Percentiles rank a stretch among this genome's conserved stretches.
phyloP scores from a whole-genome alignment of 805 yeast genomes.

The Myxozyma udenii region DNA sequence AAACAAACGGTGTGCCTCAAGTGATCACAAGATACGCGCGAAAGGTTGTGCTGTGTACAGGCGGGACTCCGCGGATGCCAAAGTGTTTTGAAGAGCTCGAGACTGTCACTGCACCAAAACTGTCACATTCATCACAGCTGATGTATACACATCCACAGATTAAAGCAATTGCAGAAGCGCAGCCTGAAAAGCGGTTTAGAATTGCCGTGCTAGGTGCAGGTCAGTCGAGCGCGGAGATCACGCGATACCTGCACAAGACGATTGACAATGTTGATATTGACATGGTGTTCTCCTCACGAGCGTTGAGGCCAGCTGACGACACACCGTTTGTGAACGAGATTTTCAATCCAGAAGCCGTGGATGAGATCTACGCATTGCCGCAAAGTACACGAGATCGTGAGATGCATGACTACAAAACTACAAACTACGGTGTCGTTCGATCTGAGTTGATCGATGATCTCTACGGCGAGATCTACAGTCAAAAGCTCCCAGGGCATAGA shows the following conservation, averaged over 20 bases:
- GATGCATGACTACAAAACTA: constrained; percentile 20
- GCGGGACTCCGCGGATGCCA: constrained; percentile 30
- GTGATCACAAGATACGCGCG: constrained; percentile 5
- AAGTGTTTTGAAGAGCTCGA: constrained; percentile 6
- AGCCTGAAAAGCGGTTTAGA: background rate
- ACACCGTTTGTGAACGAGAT: constrained; percentile 35
- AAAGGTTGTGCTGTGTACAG: constrained; percentile 30
- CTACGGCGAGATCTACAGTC: constrained; percentile 26
- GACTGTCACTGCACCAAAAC: background rate
- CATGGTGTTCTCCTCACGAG: constrained; percentile 26
- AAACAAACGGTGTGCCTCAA: background rate
- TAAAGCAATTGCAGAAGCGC: background rate
- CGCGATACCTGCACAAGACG: constrained; percentile 10
- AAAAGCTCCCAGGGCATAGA: constrained; percentile 27
- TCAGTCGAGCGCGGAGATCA: constrained; percentile 34
- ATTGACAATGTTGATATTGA: constrained; percentile 14
- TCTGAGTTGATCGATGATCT: constrained; percentile 28
- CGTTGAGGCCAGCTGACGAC: constrained; percentile 33
- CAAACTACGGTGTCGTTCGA: constrained; percentile 35
- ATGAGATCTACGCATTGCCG: constrained; percentile 21
- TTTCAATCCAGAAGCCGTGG: constrained; percentile 33
- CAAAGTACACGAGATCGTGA: constrained; percentile 4
- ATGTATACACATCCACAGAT: constrained; percentile 10
- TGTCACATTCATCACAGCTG: constrained; percentile 28
- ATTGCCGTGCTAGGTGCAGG: constrained; percentile 33